Base-by-base conservation (phyloP, 768 basidiomycete genomes). In the Cystofilobasidium capitatum region DNA sequence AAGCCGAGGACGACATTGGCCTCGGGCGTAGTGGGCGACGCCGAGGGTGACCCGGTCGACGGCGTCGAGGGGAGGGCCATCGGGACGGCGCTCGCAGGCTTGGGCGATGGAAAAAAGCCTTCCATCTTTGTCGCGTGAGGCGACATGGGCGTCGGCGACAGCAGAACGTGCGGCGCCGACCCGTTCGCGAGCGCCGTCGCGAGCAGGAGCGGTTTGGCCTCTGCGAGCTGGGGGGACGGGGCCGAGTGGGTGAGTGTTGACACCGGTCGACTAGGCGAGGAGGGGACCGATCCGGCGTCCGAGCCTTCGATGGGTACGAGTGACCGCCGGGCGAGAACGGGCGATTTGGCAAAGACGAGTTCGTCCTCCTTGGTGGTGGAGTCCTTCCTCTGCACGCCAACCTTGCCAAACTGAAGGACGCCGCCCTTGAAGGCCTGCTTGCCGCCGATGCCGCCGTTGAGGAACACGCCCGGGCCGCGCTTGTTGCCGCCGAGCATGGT, bases 331-430 rank as follows among this genome's bases (percentile, higher is more conserved):
- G 63, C n/a, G 20, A 64, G 63, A 9, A 64, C 63, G 37, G 63
- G 63, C 54, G 63, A 57, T 22, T 64, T 64, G 12, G 63, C 63
- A 39, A 64, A 64, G 22, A 64, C 26, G 63, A 64, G n/a, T n/a
- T 29, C 36, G 51, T 57, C 37, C 24, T 64, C 39, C 51, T 33
- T 33, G 31, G 24, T 31, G 49, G 24, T 31, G 8, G 24, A 26
- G 51, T 29, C 51, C 29, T 55, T 55, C 29, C 51, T 26, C 29
- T 29, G 29, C 7, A 55, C 29, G 31, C 33, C 51, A 31, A 55
- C 51, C 31, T 55, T 55, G 51, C 51, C 51, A 16, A 55, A 55
- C 51, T 55, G 51, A 31, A 55, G 51, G 29, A 55, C 51, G 31
- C 51, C 51, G 31, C 51, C 51, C 51, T 55, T 55, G 51, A 55